These are phyloP conservation scores for Penicillium maclennaniae DNA, from an alignment of 495 filamentous ascomycete genomes.

Conservation along the genomic window DNA sequence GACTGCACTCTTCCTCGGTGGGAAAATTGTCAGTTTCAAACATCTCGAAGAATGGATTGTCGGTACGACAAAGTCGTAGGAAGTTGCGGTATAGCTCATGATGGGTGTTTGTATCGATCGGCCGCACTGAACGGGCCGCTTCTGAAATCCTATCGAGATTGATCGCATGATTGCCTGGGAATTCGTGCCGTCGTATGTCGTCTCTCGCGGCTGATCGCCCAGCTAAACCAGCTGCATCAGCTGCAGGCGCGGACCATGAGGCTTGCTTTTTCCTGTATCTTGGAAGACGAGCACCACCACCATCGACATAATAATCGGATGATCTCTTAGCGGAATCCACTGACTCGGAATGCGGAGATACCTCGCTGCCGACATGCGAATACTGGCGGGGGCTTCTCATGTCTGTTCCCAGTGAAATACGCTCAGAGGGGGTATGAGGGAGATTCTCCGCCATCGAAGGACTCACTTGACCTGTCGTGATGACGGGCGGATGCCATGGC, in stretches of 20 bases:
- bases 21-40: constrained; percentile 40
- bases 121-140: constrained; percentile 1
- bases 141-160: constrained; percentile 13
- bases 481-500: constrained; percentile 31
- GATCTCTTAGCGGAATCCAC: constrained; percentile 22
- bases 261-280: constrained; percentile 29
- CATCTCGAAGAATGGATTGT: constrained; percentile 31
- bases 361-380: constrained; percentile 16
- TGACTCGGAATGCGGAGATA: constrained; percentile 19
- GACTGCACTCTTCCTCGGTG: constrained; percentile 23
- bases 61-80: constrained; percentile 31
- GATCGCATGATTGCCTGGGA: constrained; percentile 20
- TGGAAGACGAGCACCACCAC: constrained; percentile 28
- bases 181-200: constrained; percentile 16
- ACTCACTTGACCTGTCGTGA: constrained; percentile 16
- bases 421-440: constrained; percentile 21
- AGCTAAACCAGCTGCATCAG: constrained; percentile 10
- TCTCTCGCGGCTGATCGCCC: constrained; percentile 9
- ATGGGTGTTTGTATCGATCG: constrained; percentile 32
- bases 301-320: constrained; percentile 39
- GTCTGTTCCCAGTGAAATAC: constrained; percentile 18
- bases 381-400: constrained; percentile 17
- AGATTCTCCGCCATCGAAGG: constrained; percentile 16
- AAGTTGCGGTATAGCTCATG: constrained; percentile 35
- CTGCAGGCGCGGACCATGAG: constrained; percentile 17